phyloP scores from a whole-genome alignment of 169 alveolate species.

The Plasmodium berghei region DNA sequence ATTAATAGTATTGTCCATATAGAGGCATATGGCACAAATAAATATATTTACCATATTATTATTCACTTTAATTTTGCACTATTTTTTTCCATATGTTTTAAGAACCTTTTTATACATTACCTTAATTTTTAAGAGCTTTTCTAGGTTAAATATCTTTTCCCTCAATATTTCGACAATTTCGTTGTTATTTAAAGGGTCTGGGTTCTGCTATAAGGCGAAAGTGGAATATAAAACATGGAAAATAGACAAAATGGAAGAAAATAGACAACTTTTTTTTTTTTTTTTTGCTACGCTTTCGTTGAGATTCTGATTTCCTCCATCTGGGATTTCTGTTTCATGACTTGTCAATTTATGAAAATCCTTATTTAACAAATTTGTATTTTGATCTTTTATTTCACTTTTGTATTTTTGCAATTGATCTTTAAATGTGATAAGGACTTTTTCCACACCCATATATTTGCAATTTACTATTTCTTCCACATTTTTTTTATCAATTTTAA shows the following conservation, averaged over 20 bases:
- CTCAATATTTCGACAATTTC: slow-evolving; percentile 48
- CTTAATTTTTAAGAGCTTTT: slow-evolving; percentile 53
- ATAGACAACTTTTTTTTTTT: not conserved
- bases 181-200: slow-evolving; percentile 24
- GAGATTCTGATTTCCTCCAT: not conserved
- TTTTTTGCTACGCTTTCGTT: not conserved
- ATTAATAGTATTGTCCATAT: too few relatives aligned
- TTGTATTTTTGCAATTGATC: slow-evolving; percentile 49
- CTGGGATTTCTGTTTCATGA: not conserved
- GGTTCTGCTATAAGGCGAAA: slow-evolving; percentile 10
- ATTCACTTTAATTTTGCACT: too few relatives aligned
- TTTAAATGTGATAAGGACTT: slow-evolving; percentile 50
- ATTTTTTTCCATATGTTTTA: not conserved
- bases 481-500: slow-evolving; percentile 53
- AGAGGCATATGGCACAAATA: not conserved
- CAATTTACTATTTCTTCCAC: slow-evolving; percentile 69
- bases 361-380: not conserved
- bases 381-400: slow-evolving; percentile 39
- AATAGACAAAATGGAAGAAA: not conserved
- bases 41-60: not conserved
- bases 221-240: not conserved
- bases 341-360: not conserved
- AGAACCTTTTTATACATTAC: slow-evolving; percentile 1
- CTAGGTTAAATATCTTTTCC: slow-evolving; percentile 42
- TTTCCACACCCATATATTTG: slow-evolving; percentile 68